Base-by-base conservation (phyloP, 805 yeast genomes). In the Candida ficus region DNA sequence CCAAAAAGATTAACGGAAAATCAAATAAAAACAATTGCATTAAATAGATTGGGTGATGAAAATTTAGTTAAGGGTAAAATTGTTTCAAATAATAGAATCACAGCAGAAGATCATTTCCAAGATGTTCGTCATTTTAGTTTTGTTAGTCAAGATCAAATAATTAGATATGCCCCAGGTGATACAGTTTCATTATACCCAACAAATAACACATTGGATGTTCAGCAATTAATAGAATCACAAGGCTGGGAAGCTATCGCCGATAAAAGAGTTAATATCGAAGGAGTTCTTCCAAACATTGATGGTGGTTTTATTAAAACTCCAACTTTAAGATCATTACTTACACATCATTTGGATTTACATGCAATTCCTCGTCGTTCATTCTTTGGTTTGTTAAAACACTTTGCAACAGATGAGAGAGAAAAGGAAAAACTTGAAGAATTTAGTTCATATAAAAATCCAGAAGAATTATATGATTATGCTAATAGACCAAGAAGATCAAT, bases 401-500 rank as follows among this genome's bases (percentile, higher is more conserved):
- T 90, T 63, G 80, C 86, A 6, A 66, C 70, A 16, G 93, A 84
- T 42, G 75, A 74, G 41, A 68, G 91, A 42, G 97, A 91, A 52
- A 64, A 68, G 27, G 93, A 80, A 37, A 85, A 87, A 53, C 67
- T 93, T 34, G 64, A 65, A 37, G 96, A 93, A 51, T 85, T 93
- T 52, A 75, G 83, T 9, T 65, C 73, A 9, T 69, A 80, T 37
- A 82, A 82, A 33, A 88, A 85, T 37, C 74, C 83, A 38, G 89
- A 91, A 56, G 96, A 86, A 40, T 62, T 90, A 33, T 91, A 79
- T 58, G 81, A 91, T 59, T 93, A 93, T 60, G 95, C 95, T n/a
- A 85, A 88, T 56, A 67, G 98, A 44, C 97, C 98, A 5, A 71
- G 96, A 47, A 62, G 99, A 49, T 88, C 95, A 37, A 73, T 90